A percentile compares a stretch with the other conserved stretches of the same genome.
These are phyloP conservation scores for Cryptosporidium sp. DNA, from an alignment of 169 alveolate species.

Conservation along the genomic window DNA sequence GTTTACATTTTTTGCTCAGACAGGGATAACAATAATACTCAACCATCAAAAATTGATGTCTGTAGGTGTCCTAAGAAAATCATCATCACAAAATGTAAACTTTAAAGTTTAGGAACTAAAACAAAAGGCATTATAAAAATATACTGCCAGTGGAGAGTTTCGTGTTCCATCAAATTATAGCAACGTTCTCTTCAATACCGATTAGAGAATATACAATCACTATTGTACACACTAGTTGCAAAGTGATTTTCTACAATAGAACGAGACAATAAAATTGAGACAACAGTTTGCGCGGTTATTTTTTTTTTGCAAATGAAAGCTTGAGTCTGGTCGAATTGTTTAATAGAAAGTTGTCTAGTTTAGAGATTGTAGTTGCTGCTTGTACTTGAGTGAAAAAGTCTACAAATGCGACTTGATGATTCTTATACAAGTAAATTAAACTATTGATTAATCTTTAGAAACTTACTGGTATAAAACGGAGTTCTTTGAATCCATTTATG, in stretches of 20 bases:
- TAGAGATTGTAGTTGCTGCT: slow-evolving; percentile 38
- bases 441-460: not conserved
- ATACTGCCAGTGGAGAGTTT: not conserved
- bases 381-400: slow-evolving; percentile 45
- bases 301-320: slow-evolving; percentile 57
- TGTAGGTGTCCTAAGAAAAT: slow-evolving; percentile 75
- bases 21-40: slow-evolving; percentile 75
- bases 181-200: slow-evolving; percentile 57
- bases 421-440: not conserved
- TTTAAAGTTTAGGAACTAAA: slow-evolving; percentile 30
- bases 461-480: slow-evolving; percentile 68
- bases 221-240: slow-evolving; percentile 76
- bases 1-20: slow-evolving; percentile 52
- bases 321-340: slow-evolving; percentile 19
- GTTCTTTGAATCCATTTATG: slow-evolving; percentile 33
- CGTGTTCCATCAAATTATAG: slow-evolving; percentile 19
- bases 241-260: not conserved
- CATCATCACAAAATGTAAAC: slow-evolving; percentile 54
- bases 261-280: slow-evolving; percentile 8
- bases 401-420: slow-evolving; percentile 64
- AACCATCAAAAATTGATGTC: slow-evolving; percentile 68
- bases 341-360: not conserved
- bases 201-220: not conserved
- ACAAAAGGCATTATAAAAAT: not conserved
- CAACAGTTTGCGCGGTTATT: not conserved